These are phyloP conservation scores for Sporopachydermia quercuum DNA, from an alignment of 805 yeast species.

Conservation along the genomic window DNA sequence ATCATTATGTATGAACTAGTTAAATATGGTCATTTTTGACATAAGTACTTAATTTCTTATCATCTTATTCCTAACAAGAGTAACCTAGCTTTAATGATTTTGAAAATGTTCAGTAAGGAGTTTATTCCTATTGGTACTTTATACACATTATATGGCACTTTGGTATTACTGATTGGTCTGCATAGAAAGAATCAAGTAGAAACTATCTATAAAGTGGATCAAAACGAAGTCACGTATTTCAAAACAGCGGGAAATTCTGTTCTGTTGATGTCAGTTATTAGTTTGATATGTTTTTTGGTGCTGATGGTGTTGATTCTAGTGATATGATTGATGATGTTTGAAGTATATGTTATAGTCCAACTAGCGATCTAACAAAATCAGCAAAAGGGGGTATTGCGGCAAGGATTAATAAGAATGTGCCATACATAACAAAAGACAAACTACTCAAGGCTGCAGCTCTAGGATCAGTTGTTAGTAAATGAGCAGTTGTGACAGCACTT, in stretches of 20 bases:
- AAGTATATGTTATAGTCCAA: too few species aligned
- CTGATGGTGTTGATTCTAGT: constrained; percentile 33
- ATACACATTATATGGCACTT: constrained; percentile 44
- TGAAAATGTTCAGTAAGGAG: constrained; percentile 48
- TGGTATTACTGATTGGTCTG: constrained; percentile 26
- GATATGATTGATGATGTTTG: too few species aligned
- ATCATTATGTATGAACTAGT: constrained; percentile 38
- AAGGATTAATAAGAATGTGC: constrained; percentile 56
- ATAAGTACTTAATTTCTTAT: too few species aligned
- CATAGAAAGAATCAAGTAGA: constrained; percentile 19
- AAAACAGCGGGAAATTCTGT: constrained; percentile 51
- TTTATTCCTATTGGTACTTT: constrained; percentile 55
- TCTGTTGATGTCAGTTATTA: constrained; percentile 32
- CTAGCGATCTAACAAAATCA: constrained; percentile 31
- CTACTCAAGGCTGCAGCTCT: constrained; percentile 72
- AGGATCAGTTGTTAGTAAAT: constrained; percentile 51
- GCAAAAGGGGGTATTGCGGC: constrained; percentile 44
- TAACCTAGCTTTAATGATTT: constrained; percentile 30
- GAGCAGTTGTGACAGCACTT: constrained; percentile 76
- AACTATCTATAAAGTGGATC: constrained; percentile 23
- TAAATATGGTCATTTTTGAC: too few species aligned
- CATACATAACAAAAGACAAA: constrained; percentile 55
- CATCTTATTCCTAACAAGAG: too few species aligned
- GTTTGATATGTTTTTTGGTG: constrained; percentile 34
- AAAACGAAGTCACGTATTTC: constrained; percentile 27